phyloP scores from a whole-genome alignment of 257 asterid genomes.

The Nicotiana tabacum region DNA sequence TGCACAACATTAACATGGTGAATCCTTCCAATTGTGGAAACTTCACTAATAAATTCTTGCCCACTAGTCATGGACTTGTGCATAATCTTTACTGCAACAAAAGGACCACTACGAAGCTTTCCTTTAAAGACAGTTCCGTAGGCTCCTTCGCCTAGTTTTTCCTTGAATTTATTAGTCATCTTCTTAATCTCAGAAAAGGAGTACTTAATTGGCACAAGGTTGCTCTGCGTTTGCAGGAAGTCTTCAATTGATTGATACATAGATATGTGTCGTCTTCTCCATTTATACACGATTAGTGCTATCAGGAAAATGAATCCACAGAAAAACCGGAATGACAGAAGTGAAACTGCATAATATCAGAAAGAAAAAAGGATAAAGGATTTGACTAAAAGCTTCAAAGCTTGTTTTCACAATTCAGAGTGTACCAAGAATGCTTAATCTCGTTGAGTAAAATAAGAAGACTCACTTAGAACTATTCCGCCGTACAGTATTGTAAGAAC shows the following conservation, averaged over 20 bases:
- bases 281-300: slow-evolving; percentile 17
- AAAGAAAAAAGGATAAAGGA: background rate
- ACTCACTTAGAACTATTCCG: background rate
- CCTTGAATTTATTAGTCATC: slow-evolving; percentile 40
- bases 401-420: background rate
- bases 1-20: slow-evolving; percentile 37
- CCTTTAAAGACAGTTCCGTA: slow-evolving; percentile 49
- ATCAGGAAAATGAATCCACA: slow-evolving; percentile 33
- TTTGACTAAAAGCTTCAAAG: background rate
- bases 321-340: slow-evolving; percentile 16
- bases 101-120: slow-evolving; percentile 43
- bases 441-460: background rate
- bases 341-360: background rate
- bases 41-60: slow-evolving; percentile 37
- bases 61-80: slow-evolving; percentile 19
- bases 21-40: slow-evolving; percentile 37
- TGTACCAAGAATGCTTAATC: background rate
- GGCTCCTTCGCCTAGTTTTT: slow-evolving; percentile 43
- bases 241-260: slow-evolving; percentile 37
- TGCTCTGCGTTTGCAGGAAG: slow-evolving; percentile 25
- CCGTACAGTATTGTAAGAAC: background rate
- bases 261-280: slow-evolving; percentile 26
- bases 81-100: slow-evolving; percentile 42
- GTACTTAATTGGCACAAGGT: slow-evolving; percentile 41
- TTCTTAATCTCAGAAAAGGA: slow-evolving; percentile 36